These are phyloP conservation scores for Entomortierella lignicola DNA, from an alignment of 192 early-diverging fungal genomes.

Conservation along the genomic window DNA sequence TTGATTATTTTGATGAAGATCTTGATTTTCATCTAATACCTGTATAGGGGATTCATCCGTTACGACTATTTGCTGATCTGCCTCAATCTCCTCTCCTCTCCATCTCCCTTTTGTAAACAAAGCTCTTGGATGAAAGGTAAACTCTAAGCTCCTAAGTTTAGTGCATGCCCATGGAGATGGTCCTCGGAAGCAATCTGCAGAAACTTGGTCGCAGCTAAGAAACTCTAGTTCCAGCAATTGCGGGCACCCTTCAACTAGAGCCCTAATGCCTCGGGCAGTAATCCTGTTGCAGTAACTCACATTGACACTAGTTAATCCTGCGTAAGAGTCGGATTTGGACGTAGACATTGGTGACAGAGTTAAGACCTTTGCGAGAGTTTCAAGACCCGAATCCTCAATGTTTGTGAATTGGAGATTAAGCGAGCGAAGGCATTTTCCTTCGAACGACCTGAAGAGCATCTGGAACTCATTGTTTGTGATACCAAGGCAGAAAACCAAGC, in stretches of 20 bases:
- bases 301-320: constrained; percentile 13
- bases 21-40: not conserved
- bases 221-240: constrained; percentile 40
- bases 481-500: constrained; percentile 41
- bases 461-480: constrained; percentile 35
- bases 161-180: constrained; percentile 23
- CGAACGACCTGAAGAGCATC: constrained; percentile 27
- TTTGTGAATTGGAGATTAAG: constrained; percentile 49
- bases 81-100: not conserved
- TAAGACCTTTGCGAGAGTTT: constrained; percentile 13
- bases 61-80: not conserved
- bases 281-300: constrained; percentile 41
- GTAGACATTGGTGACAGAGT: not conserved
- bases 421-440: constrained; percentile 18
- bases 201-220: constrained; percentile 36
- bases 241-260: constrained; percentile 21
- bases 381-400: constrained; percentile 44
- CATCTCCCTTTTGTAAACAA: constrained; percentile 6
- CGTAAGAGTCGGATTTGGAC: not conserved
- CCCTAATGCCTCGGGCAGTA: constrained; percentile 34
- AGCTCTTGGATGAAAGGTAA: constrained; percentile 37
- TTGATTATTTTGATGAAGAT: not conserved
- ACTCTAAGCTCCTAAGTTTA: constrained; percentile 29
- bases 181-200: constrained; percentile 34
- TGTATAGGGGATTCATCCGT: not conserved